Evolutionary conservation across 2,329 filamentous ascomycete species (phyloP).

Genomic region (Bipolaris oryzae): DNA sequence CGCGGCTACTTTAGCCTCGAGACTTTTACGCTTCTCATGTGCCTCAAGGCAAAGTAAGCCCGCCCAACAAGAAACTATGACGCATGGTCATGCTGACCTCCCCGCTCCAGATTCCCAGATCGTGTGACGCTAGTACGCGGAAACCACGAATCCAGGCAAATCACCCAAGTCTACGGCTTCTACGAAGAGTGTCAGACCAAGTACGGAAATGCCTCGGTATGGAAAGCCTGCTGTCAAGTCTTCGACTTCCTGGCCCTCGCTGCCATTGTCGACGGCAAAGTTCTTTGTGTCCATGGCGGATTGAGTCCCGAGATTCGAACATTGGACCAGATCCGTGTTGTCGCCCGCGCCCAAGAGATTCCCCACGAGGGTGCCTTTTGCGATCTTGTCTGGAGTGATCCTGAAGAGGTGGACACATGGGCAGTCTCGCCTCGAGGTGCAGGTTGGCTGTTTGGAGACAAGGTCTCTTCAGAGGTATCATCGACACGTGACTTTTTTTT

Average conservation of each 20-base stretch:
- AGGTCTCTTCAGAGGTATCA: constrained; percentile 68
- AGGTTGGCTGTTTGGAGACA: constrained; percentile 72
- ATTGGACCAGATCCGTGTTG: constrained; percentile 80
- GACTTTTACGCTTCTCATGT: constrained; percentile 74
- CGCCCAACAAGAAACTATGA: not conserved
- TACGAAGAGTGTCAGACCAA: constrained; percentile 99
- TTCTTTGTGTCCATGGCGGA: constrained; percentile 97
- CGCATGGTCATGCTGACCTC: constrained; percentile 4
- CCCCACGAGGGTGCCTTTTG: constrained; percentile 99
- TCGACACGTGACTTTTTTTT: not conserved
- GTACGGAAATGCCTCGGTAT: constrained; percentile 98
- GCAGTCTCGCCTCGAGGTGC: constrained; percentile 71
- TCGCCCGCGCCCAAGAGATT: constrained; percentile 85
- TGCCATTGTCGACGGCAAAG: constrained; percentile 97
- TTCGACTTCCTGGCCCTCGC: constrained; percentile 98
- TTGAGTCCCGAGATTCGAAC: constrained; percentile 96
- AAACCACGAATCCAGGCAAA: constrained; percentile 97
- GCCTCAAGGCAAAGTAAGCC: constrained; percentile 71
- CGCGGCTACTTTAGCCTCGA: constrained; percentile 76
- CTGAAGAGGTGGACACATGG: constrained; percentile 73
- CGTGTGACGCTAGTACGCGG: constrained; percentile 74
- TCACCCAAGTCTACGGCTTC: constrained; percentile 98
- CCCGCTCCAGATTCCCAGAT: constrained; percentile 65
- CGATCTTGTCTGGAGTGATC: constrained; percentile 92
- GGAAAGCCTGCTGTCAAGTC: constrained; percentile 98